A percentile compares a stretch with the other conserved stretches of the same genome.
These are phyloP conservation scores for Lipomyces orientalis DNA, from an alignment of 805 yeast species.

Conservation along the genomic window DNA sequence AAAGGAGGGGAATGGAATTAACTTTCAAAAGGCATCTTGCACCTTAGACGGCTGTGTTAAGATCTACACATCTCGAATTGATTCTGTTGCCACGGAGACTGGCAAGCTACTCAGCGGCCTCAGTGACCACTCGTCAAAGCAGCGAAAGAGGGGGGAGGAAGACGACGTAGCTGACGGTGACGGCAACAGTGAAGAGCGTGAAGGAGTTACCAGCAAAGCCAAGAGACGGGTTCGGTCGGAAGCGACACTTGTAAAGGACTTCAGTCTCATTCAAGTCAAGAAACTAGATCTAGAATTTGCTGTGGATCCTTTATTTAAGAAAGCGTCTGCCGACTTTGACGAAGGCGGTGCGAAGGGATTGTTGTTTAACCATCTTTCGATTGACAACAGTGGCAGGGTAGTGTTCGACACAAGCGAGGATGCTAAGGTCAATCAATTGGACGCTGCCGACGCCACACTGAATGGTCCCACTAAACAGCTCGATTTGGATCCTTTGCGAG, in stretches of 20 bases:
- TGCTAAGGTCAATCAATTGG: conserved; percentile 41
- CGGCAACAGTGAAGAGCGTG: conserved; percentile 38
- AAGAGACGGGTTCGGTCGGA: conserved; percentile 39
- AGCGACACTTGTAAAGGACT: conserved; percentile 43
- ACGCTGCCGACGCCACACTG: conserved; percentile 32
- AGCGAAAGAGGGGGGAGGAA: conserved; percentile 33
- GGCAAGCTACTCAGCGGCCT: conserved; percentile 81
- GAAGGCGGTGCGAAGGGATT: conserved; percentile 52
- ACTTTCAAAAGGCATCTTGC: conserved; percentile 88
- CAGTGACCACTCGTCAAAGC: conserved; percentile 48
- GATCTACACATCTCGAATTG: conserved; percentile 88
- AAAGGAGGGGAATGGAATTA: conserved; percentile 76
- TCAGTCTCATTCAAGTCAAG: conserved; percentile 43
- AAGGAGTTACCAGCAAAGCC: conserved; percentile 31
- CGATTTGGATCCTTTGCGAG: conserved; percentile 38
- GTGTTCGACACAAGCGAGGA: conserved; percentile 67
- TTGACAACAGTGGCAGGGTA: conserved; percentile 62
- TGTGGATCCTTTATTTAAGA: conserved; percentile 51
- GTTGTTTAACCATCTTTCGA: conserved; percentile 57
- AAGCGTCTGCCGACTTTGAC: conserved; percentile 54
- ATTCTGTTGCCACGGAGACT: conserved; percentile 89
- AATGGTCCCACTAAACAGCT: conserved; percentile 24
- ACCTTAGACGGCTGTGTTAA: conserved; percentile 94
- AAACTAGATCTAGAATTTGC: conserved; percentile 48
- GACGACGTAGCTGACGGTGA: conserved; percentile 34